Conservation (phyloP, 345 rosid species). For the Triadica sebifera region DNA sequence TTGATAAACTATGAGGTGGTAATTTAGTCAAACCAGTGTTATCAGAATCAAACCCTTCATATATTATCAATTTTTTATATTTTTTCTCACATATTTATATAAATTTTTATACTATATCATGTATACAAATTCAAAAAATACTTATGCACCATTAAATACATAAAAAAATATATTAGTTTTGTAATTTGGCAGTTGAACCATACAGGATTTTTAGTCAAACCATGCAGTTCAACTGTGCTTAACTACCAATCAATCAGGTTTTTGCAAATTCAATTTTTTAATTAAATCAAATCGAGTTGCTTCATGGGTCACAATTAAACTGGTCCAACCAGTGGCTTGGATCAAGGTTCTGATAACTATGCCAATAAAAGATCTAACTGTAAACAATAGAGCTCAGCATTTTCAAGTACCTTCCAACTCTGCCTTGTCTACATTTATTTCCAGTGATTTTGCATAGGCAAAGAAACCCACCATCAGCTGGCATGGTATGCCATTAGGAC, state of each 20-base stretch:
- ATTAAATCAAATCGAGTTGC: not conserved
- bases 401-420: slow-evolving; percentile 77
- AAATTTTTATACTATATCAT: too few species aligned
- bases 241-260: too few species aligned
- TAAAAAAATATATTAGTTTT: not conserved
- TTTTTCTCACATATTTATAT: too few species aligned
- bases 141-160: not conserved
- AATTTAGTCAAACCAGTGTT: too few species aligned
- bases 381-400: not conserved
- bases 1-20: too few species aligned
- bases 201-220: not conserved
- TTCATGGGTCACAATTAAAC: not conserved
- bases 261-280: too few species aligned
- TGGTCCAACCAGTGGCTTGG: not conserved
- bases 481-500: too few species aligned
- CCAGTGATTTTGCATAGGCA: slow-evolving; percentile 69
- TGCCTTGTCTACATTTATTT: slow-evolving; percentile 74
- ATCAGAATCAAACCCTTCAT: too few species aligned
- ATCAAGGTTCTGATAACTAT: not conserved
- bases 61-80: too few species aligned
- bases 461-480: too few species aligned
- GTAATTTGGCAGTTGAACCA: not conserved
- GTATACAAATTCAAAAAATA: too few species aligned
- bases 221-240: not conserved
- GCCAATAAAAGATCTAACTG: not conserved